These are phyloP conservation scores for Plasmodium gallinaceum DNA, from an alignment of 169 alveolate genomes.

Conservation along the genomic window DNA sequence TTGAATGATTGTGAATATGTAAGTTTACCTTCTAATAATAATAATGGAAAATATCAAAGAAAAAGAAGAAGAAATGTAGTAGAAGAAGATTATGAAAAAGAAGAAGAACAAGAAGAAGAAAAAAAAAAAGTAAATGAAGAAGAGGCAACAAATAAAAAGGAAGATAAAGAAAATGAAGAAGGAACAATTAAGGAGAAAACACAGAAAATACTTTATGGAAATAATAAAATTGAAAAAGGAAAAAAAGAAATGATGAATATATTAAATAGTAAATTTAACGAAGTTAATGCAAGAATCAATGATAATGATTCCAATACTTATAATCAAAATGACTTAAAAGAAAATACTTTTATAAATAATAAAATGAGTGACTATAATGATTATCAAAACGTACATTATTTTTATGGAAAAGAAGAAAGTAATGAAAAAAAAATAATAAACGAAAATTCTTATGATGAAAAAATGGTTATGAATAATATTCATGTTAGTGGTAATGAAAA, in stretches of 20 bases:
- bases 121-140: background rate
- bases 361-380: constrained; percentile 5
- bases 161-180: background rate
- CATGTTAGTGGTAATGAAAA: background rate
- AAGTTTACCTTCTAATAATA: background rate
- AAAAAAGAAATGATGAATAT: background rate
- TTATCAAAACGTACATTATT: background rate
- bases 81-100: constrained; percentile 1
- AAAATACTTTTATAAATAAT: background rate
- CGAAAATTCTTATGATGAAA: background rate
- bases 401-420: constrained; percentile 16
- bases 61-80: constrained; percentile 17
- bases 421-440: background rate
- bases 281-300: background rate
- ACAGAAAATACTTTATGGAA: too few relatives aligned
- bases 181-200: background rate
- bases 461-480: background rate
- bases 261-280: background rate
- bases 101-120: constrained; percentile 20
- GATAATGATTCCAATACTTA: background rate
- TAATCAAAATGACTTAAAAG: background rate
- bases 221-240: too few relatives aligned
- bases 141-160: too few relatives aligned
- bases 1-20: background rate
- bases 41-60: constrained; percentile 5